Evolutionary conservation across 1,284 basidiomycete species (phyloP).

Genomic region (Wallemia ichthyophaga): DNA sequence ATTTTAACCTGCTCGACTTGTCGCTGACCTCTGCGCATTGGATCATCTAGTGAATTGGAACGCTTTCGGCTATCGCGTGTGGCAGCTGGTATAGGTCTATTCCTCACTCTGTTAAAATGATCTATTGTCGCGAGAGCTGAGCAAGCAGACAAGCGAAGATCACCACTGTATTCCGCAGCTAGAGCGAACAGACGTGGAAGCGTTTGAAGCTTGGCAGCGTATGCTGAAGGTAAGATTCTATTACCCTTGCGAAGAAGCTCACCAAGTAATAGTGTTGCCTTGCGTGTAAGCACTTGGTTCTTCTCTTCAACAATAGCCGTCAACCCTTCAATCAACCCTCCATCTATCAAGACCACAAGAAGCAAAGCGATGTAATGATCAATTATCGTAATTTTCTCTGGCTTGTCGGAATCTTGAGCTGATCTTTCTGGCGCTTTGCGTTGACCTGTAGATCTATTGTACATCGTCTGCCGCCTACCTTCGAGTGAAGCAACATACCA

Average conservation of each 20-base stretch:
- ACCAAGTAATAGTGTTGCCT: conserved; percentile 72
- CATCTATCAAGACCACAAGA: conserved; percentile 53
- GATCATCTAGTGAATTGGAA: conserved; percentile 60
- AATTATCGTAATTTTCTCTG: conserved; percentile 42
- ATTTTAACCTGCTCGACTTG: conserved; percentile 71
- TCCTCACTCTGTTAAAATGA: conserved; percentile 57
- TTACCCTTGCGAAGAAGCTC: conserved; percentile 71
- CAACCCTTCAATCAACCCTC: conserved; percentile 59
- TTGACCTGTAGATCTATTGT: conserved; percentile 13
- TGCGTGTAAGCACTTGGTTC: conserved; percentile 37
- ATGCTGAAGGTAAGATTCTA: conserved; percentile 48
- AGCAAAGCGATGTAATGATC: conserved; percentile 85
- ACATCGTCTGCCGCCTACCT: conserved; percentile 40
- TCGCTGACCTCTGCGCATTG: conserved; percentile 54
- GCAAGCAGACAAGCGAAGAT: conserved; percentile 51
- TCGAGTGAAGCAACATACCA: conserved; percentile 76
- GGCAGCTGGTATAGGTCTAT: conserved; percentile 27
- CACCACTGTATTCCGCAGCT: conserved; percentile 38
- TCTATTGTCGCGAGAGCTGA: conserved; percentile 65
- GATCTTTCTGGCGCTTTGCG: conserved; percentile 10
- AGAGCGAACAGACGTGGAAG: conserved; percentile 60
- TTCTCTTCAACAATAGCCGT: conserved; percentile 43
- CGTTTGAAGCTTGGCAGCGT: conserved; percentile 60
- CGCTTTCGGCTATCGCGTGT: conserved; percentile 7
- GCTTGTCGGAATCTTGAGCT: conserved; percentile 15